These are phyloP conservation scores for Novymonas esmeraldas DNA, from an alignment of 208 protist genomes.

Conservation along the genomic window DNA sequence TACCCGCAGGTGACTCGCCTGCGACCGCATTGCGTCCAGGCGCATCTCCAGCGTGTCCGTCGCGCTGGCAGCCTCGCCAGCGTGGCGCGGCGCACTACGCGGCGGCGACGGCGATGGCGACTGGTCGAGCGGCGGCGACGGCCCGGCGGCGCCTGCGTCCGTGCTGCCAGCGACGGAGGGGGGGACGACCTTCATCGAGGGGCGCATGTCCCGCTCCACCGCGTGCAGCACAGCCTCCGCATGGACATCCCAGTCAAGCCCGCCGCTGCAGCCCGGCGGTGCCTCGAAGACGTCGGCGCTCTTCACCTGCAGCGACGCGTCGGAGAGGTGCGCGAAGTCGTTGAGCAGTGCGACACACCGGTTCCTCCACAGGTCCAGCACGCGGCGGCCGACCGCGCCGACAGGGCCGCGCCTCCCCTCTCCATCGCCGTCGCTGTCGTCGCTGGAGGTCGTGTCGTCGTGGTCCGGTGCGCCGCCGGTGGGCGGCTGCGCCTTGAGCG, in stretches of 20 bases:
- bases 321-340: constrained; percentile 48
- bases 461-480: constrained; percentile 40
- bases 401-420: background rate
- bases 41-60: background rate
- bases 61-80: too few relatives aligned
- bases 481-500: background rate
- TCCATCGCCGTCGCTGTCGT: constrained; percentile 43
- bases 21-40: constrained; percentile 15
- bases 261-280: background rate
- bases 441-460: constrained; percentile 63
- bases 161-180: background rate
- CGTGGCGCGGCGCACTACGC: background rate
- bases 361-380: constrained; percentile 53
- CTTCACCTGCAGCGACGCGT: constrained; percentile 42
- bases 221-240: constrained; percentile 34
- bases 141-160: background rate
- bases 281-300: constrained; percentile 19
- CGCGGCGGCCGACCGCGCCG: background rate
- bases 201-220: constrained; percentile 32
- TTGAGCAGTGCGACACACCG: constrained; percentile 56
- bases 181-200: constrained; percentile 27
- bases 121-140: background rate
- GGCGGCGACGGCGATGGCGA: constrained; percentile 5
- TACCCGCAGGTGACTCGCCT: constrained; percentile 24
- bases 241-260: constrained; percentile 39